These are phyloP conservation scores for Saccharomycopsis sp. DNA, from an alignment of 805 yeast species.

Conservation along the genomic window DNA sequence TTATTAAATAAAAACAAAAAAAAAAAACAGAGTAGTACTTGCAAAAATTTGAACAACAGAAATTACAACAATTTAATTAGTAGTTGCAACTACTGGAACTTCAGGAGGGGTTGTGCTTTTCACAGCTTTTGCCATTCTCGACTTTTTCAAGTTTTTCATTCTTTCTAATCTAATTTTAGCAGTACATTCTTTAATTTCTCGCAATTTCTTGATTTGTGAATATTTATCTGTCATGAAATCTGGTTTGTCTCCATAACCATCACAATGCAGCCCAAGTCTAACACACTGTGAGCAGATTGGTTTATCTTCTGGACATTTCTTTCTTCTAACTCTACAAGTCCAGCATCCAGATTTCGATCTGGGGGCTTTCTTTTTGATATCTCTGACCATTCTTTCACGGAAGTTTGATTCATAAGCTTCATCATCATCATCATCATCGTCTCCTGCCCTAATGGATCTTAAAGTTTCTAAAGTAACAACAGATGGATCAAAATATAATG, in stretches of 20 bases:
- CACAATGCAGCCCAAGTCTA: slow-evolving; percentile 47
- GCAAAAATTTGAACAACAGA: not conserved
- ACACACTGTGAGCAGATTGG: slow-evolving; percentile 53
- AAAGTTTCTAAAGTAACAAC: slow-evolving; percentile 7
- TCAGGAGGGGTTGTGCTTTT: not conserved
- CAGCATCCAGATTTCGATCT: slow-evolving; percentile 61
- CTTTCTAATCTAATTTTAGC: slow-evolving; percentile 31
- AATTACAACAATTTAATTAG: not conserved
- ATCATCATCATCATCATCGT: slow-evolving; percentile 18
- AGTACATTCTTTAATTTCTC: slow-evolving; percentile 39
- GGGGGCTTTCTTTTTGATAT: slow-evolving; percentile 18
- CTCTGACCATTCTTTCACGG: too few relatives aligned
- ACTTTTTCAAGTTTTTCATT: slow-evolving; percentile 21
- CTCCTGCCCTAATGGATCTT: too few relatives aligned
- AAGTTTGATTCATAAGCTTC: slow-evolving; percentile 3
- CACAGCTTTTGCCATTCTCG: not conserved
- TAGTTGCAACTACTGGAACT: not conserved
- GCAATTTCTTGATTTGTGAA: slow-evolving; percentile 35
- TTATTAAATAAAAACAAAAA: too few relatives aligned
- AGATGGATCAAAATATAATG: slow-evolving; percentile 1
- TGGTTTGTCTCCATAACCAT: slow-evolving; percentile 46
- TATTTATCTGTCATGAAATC: slow-evolving; percentile 37
- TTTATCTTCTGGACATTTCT: slow-evolving; percentile 57
- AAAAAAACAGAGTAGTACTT: not conserved
- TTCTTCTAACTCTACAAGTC: slow-evolving; percentile 68